phyloP scores from a whole-genome alignment of 345 rosid species.

The Eucalyptus tenuipes region DNA sequence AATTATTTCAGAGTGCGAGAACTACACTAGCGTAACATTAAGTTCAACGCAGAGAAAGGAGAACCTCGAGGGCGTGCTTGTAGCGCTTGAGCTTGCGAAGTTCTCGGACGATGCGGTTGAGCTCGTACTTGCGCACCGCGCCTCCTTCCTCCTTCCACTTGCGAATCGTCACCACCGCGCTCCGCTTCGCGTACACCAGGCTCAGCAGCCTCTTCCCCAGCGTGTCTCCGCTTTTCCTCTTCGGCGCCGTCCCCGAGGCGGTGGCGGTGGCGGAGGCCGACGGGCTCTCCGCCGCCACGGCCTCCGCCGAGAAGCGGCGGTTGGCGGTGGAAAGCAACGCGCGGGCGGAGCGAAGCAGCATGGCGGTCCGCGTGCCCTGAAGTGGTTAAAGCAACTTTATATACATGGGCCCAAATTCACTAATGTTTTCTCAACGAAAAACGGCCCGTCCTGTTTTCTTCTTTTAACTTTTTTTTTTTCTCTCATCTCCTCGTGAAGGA shows the following conservation, averaged over 20 bases:
- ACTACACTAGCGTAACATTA: too few species aligned
- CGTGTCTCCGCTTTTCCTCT: slow-evolving; percentile 28
- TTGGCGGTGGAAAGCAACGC: slow-evolving; percentile 18
- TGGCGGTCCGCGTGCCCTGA: background rate
- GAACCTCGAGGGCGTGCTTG: slow-evolving; percentile 89
- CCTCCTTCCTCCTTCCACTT: slow-evolving; percentile 82
- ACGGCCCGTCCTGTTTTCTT: background rate
- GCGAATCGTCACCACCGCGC: slow-evolving; percentile 59
- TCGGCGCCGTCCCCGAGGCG: background rate
- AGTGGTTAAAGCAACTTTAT: background rate
- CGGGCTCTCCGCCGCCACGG: background rate
- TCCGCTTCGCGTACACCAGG: slow-evolving; percentile 63
- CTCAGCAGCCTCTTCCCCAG: slow-evolving; percentile 64
- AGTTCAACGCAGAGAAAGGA: background rate
- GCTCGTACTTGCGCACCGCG: slow-evolving; percentile 67
- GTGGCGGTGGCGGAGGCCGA: background rate
- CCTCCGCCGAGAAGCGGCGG: slow-evolving; percentile 29
- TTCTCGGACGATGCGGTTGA: slow-evolving; percentile 74
- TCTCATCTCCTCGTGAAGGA: background rate
- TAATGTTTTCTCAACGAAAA: background rate
- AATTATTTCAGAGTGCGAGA: background rate
- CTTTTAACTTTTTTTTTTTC: background rate
- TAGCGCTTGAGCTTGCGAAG: slow-evolving; percentile 82
- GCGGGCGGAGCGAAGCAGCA: slow-evolving; percentile 26
- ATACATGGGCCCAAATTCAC: background rate